These are phyloP conservation scores for Cruciata laevipes DNA, from an alignment of 257 asterid genomes.

Conservation along the genomic window DNA sequence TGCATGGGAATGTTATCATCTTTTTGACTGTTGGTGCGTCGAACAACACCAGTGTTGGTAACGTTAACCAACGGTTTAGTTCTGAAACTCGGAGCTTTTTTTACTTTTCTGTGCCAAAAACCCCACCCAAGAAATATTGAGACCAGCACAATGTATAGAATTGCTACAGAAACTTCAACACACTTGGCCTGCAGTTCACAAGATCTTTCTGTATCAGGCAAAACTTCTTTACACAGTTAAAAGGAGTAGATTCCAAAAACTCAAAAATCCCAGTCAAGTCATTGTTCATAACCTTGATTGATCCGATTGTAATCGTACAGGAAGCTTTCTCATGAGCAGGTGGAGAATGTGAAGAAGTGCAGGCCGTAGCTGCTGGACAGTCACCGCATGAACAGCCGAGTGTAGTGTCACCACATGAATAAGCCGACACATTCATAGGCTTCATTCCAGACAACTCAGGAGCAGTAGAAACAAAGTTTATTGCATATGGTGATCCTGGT, in stretches of 20 bases:
- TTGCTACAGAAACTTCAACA: constrained; percentile 71
- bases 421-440: constrained; percentile 78
- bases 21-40: constrained; percentile 65
- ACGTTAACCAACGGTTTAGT: constrained; percentile 68
- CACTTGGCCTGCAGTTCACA: constrained; percentile 73
- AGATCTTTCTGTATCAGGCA: not conserved
- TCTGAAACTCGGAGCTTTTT: constrained; percentile 42
- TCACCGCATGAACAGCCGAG: constrained; percentile 99
- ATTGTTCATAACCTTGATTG: constrained; percentile 57
- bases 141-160: constrained; percentile 56
- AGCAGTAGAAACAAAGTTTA: constrained; percentile 59
- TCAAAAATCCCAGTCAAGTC: constrained; percentile 1
- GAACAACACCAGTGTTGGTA: constrained; percentile 61
- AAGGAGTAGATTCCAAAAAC: not conserved
- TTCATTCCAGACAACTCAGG: constrained; percentile 72
- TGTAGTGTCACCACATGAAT: constrained; percentile 85
- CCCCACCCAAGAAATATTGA: constrained; percentile 94
- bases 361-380: constrained; percentile 73
- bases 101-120: constrained; percentile 55
- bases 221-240: too few species aligned
- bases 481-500: constrained; percentile 91
- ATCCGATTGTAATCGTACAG: constrained; percentile 79
- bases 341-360: constrained; percentile 68
- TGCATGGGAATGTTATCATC: constrained; percentile 91
- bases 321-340: constrained; percentile 54